Base-by-base conservation (phyloP, 495 filamentous ascomycete genomes). In the Alectoria sarmentosa region DNA sequence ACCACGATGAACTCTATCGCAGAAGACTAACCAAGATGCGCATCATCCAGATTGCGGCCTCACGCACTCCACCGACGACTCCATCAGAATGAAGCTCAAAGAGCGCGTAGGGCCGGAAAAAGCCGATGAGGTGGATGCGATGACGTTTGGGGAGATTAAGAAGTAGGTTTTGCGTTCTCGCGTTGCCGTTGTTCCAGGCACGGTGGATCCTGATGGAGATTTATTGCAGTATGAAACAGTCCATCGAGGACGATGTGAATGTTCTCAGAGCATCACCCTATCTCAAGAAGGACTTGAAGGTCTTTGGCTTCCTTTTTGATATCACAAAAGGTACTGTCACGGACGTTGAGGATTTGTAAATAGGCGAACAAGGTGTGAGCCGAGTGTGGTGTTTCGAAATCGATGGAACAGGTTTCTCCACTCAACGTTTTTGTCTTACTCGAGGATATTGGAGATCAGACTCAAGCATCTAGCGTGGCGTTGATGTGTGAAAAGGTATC, bases 31-130 rank as follows among this genome's bases (percentile, higher is more conserved):
- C 32, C 1, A 23, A 30, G 26, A 26, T 9, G 37, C 9, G 19
- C 23, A 9, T 28, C 36, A 19, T 11, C 30, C 14, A 63, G 69
- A 72, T 63, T 71, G 70, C 60, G 69, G 69, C 36, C 14, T 71
- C 32, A n/a, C 58, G 28, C 61, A 58, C 39, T 55, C 37, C 3
- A 62, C 44, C 30, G 68, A 72, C 57, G 70, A 61, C 11, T 37
- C 57, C 9, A 62, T 69, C 8, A 62, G 62, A 21, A 38, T 19
- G 13, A 66, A 54, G 4, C 38, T 72, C 7, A 67, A 59, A 46
- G 49, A 67, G 46, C 58, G 49, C 57, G 52, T 38, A 28, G 49
- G 28, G 11, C 61, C 58, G 23, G 66, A 48, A 32, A 59, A 55
- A 19, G 66, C 36, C 58, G 5, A 46, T 3, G 58, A 66, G 28